Base-by-base conservation (phyloP, 2,329 filamentous ascomycete genomes). In the Cladobotryum mycophilum region DNA sequence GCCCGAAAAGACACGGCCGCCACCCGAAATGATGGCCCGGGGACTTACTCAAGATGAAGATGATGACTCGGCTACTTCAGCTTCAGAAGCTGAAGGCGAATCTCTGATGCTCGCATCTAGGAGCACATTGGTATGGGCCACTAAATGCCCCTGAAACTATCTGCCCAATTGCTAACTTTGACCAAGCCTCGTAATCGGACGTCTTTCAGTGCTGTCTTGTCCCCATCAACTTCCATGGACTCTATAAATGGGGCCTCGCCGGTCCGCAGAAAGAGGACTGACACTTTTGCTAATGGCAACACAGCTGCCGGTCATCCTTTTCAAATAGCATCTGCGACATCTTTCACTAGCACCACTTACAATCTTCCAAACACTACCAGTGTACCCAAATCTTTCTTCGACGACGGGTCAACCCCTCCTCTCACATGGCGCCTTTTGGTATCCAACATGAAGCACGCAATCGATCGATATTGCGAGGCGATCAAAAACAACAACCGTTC, bases 371-470 rank as follows among this genome's bases (percentile, higher is more conserved):
- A 77, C 22, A 78, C 79, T 33, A 75, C 79, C 18, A 78, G 76
- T 5, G 81, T 90, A 53, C 87, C 89, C 34, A 84, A 84, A 53
- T 89, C 88, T 46, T 95, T 96, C 70, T 93, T 96, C 62, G 91
- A 97, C 59, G 90, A 96, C 64, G 85, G 85, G n/a, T 81, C 83
- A 45, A 83, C 85, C 3, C 80, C 88, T 9, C 84, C 88, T 6
- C 74, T 96, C 44, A 95, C 89, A 11, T 99, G 93, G 93, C 89
- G 86, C 60, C 78, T 86, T 17, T 81, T 99, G 48, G 85, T 97
- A 5, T 84, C 91, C 52, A 95, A 96, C 63, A 97, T 97, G 88
- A 89, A 89, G 61, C 80, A 82, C 58, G 88, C 92, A 2, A 86
- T 99, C 53, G 90, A 96, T 60, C 81, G 85, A 50, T 99, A 97